phyloP scores from a whole-genome alignment of 345 rosid genomes.

The Balakata baccata region DNA sequence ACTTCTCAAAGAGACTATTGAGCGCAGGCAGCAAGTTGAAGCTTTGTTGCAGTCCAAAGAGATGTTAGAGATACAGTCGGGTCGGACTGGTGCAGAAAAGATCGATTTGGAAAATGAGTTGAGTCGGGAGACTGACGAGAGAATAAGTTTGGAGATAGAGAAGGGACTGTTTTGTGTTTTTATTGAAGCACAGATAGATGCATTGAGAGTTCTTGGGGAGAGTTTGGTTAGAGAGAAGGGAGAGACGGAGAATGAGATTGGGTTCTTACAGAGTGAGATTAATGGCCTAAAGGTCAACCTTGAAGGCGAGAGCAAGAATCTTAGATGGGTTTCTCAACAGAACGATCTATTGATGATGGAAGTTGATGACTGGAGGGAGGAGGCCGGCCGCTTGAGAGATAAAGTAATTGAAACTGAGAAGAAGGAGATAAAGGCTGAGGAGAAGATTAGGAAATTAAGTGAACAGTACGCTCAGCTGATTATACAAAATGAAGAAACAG shows the following conservation, averaged over 20 bases:
- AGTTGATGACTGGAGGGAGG: conserved; percentile 30
- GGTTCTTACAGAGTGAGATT: conserved; percentile 33
- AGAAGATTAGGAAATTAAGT: conserved; percentile 33
- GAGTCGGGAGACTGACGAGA: conserved; percentile 34
- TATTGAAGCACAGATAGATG: conserved; percentile 40
- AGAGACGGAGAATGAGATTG: conserved; percentile 39
- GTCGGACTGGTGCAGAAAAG: conserved; percentile 24
- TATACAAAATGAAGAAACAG: conserved; percentile 34
- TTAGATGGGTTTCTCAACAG: conserved; percentile 36
- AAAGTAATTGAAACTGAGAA: conserved; percentile 40
- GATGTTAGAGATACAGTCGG: conserved; percentile 47
- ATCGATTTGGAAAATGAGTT: conserved; percentile 37
- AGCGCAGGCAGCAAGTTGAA: conserved; percentile 48
- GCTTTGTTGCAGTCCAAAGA: conserved; percentile 37
- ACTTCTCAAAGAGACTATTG: conserved; percentile 56
- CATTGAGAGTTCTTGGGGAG: conserved; percentile 32
- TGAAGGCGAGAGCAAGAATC: conserved; percentile 34
- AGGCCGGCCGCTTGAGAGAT: conserved; percentile 32
- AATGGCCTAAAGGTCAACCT: conserved; percentile 26
- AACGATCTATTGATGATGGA: conserved; percentile 40
- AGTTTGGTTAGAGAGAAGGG: conserved; percentile 31
- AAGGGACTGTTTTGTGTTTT: conserved; percentile 34
- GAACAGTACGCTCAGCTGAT: conserved; percentile 27
- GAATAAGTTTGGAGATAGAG: conserved; percentile 42
- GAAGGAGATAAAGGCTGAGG: conserved; percentile 28